Base-by-base conservation (phyloP, 2,329 filamentous ascomycete genomes). In the Myriosclerotinia curreyana region DNA sequence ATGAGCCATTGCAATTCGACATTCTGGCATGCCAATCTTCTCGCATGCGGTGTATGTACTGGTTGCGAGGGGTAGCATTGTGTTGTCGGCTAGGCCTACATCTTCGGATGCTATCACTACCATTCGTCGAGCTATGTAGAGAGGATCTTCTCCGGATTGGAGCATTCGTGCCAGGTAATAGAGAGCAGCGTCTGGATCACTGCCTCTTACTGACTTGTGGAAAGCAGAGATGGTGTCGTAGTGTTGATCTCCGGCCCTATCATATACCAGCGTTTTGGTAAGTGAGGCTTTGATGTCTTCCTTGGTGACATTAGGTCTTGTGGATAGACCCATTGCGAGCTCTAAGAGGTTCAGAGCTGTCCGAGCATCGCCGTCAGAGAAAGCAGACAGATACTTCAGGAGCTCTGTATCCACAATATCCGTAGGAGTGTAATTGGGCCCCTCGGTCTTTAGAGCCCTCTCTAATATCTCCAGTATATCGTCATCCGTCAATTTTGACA, bases 151-250 rank as follows among this genome's bases (percentile, higher is more conserved):
- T 65, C 94, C 94, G 0, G 91, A 95, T 72, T 96, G 90, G 6
- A 99, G 85, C 95, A 99, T 99, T 44, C 95, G 88, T 0, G 91
- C 91, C 1, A 99, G 85, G 75, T 98, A 99, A 79, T 98, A 99
- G 1, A 99, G 82, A 0, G 94, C 84, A 0, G 94, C 95, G 75
- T 98, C 90, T 0, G 94, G 77, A 72, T 97, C 88, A 63, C 86
- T 89, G 49, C 95, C 95, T 53, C 95, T 89, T 12, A 98, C 88
- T 2, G 92, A 92, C 73, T 99, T 99, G 82, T 98, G 95, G 71
- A 98, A 95, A 38, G 95, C 95, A 0, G 91, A 96, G 72, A 99
- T 98, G 61, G 91, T 95, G 74, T 99, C 94, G 79, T 98, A 99
- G 78, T 98, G 95, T 75, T 96, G 92, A 76, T 99, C 95, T 60